Evolutionary conservation across 257 asterid species (phyloP), one percentile per base, ranked within the genome.

Genomic region (Scutellaria barbata): DNA sequence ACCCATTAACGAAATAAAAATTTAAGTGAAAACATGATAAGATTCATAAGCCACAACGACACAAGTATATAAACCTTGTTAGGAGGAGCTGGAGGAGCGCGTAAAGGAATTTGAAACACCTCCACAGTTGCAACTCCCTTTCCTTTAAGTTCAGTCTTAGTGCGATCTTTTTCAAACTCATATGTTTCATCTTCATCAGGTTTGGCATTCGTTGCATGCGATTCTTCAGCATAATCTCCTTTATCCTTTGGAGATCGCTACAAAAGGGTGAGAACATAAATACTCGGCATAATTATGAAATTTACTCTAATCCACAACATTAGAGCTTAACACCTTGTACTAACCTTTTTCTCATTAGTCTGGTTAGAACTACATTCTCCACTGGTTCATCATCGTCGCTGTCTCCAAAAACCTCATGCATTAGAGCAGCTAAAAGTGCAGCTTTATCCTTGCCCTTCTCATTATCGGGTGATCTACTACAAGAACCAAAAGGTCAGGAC

Each of bases 361-460:
- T n/a, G n/a, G n/a, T n/a, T n/a, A n/a, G n/a, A n/a, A n/a, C n/a
- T n/a, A n/a, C n/a, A n/a, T 83, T 61, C 30, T 88, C 84, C 37
- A 67, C 69, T 55, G 62, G 82, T 69, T 86, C 90, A 52, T 85
- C 96, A 37, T 87, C 89, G 46, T 86, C 90, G 17, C 87, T 83
- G 60, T 85, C 91, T 64, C 96, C 93, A 82, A 89, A 89, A 57
- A 87, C 88, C 75, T 89, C 89, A 79, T 80, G 90, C 66, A 89
- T 81, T 78, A 84, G 85, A 6, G 86, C 84, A 35, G 85, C 92
- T 13, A 82, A 73, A 45, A 48, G 66, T 35, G 77, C 70, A 70
- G 65, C 57, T 56, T 57, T 76, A 76, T 80, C 74, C 69, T 77
- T 82, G 47, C 77, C 87, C 65, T 85, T 80, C 78, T 83, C 90